A percentile compares a stretch with the other conserved stretches of the same genome.
These are phyloP conservation scores for Cocos nucifera DNA, from an alignment of 176 grass and related monocot genomes.

Conservation along the genomic window DNA sequence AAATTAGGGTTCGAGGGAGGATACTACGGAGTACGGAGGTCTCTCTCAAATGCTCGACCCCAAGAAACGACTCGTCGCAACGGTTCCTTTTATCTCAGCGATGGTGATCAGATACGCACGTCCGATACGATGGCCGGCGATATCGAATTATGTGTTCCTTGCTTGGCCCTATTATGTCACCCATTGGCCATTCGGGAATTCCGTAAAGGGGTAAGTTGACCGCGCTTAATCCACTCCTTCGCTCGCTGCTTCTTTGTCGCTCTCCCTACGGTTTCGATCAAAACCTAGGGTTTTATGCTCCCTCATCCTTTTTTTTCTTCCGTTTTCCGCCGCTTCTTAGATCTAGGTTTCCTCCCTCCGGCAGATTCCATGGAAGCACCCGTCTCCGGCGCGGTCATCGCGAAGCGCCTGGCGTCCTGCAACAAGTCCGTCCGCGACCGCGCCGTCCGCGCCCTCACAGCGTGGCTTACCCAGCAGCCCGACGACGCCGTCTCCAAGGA, in stretches of 20 bases:
- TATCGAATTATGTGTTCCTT: too few species aligned
- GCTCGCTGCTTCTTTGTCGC: neutral
- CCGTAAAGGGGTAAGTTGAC: neutral
- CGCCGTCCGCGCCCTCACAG: constrained; percentile 45
- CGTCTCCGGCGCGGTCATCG: constrained; percentile 41
- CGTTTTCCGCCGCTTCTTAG: too few species aligned
- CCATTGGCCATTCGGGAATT: too few species aligned
- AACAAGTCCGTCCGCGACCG: constrained; percentile 37
- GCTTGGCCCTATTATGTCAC: too few species aligned
- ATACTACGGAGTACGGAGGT: too few species aligned
- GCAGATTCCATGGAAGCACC: constrained; percentile 1
- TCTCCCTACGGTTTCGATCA: neutral
- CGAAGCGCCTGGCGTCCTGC: constrained; percentile 64
- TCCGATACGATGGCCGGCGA: too few species aligned
- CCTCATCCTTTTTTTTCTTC: too few species aligned
- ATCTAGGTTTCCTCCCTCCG: neutral
- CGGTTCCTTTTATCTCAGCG: too few species aligned
- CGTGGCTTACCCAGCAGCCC: constrained; percentile 25
- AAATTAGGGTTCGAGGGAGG: too few species aligned
- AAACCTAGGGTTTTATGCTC: neutral
- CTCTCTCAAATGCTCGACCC: too few species aligned
- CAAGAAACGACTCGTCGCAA: too few species aligned
- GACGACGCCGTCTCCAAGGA: constrained; percentile 24
- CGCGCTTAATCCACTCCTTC: neutral
- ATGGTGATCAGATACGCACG: too few species aligned